Conservation (phyloP, 352 stramenopile genomes). For the Pythium phragmiticola region DNA sequence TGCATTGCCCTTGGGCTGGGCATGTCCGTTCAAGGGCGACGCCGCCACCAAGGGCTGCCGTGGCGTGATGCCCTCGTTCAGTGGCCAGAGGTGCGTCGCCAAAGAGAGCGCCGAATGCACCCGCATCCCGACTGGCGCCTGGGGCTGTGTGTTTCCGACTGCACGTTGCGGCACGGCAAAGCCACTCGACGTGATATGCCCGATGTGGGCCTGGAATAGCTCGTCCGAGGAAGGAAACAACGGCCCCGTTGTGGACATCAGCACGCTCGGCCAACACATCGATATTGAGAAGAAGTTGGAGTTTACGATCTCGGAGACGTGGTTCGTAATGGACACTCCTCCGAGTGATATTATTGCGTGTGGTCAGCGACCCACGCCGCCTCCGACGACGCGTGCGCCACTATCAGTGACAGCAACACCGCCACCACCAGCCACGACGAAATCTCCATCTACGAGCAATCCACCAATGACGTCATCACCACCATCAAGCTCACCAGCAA, state of each 20-base stretch:
- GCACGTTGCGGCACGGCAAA: constrained; percentile 16
- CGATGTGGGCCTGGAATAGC: constrained; percentile 31
- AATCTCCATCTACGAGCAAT: background rate
- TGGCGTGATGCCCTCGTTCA: constrained; percentile 28
- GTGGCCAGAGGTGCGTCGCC: constrained; percentile 25
- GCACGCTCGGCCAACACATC: background rate
- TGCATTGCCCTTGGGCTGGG: constrained; percentile 15
- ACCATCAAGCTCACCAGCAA: no score
- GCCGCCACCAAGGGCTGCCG: constrained; percentile 26
- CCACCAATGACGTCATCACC: constrained; percentile 20
- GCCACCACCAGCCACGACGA: background rate
- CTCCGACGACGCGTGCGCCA: constrained; percentile 6
- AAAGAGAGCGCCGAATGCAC: constrained; percentile 32
- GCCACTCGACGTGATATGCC: constrained; percentile 16
- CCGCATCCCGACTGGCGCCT: constrained; percentile 23
- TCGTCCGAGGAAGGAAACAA: constrained; percentile 15
- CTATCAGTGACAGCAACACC: constrained; percentile 8
- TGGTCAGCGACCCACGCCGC: constrained; percentile 5
- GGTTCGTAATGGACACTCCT: constrained; percentile 36
- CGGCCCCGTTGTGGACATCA: background rate
- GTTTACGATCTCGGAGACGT: constrained; percentile 14
- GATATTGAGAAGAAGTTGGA: constrained; percentile 12
- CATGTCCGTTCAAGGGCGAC: constrained; percentile 30
- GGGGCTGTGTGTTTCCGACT: constrained; percentile 35
- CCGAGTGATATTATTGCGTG: constrained; percentile 17